Base-by-base conservation (phyloP, 2,329 filamentous ascomycete genomes). In the Tolypocladium cylindrosporum region DNA sequence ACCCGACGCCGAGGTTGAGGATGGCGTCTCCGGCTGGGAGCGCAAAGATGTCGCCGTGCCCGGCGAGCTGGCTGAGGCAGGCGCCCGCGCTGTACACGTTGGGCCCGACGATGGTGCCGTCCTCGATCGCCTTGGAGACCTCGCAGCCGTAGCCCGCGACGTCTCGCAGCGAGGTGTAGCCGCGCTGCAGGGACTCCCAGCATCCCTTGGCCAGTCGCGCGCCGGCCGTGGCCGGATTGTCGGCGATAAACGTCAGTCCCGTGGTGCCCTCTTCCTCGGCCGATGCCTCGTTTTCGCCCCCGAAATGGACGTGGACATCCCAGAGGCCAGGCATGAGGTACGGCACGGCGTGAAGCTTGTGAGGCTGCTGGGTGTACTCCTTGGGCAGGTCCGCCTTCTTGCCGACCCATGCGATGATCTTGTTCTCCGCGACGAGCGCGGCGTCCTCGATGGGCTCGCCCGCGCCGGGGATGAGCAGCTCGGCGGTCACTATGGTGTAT, bases 251-350 rank as follows among this genome's bases (percentile, higher is more conserved):
- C 31, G 65, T 61, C 36, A 68, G 61, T 50, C 65, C 55, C 57
- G 65, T 53, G 52, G 67, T 36, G 55, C 65, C 63, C 56, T 68
- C 56, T 27, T 55, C 55, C 11, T 62, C 57, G 9, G 34, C 42
- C 10, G 42, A 16, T 10, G 66, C 58, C 37, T 63, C 64, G 24
- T 65, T 65, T 5, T 65, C 60, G n/a, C 75, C 78, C 4, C 70
- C 62, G 59, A 76, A 77, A 63, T 81, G 79, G 1, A 73, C 70
- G 63, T 81, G 79, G 60, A 72, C 75, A 58, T 82, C 79, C 78
- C 79, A 81, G 21, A 82, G 72, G 1, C 79, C 79, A 0, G 79
- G 78, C 68, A 81, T 75, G 5, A 79, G 63, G 16, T 76, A 72
- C 0, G 74, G 72, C 27, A 79, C 74, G 24, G 55, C 52, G 61